Evolutionary conservation across 2,329 filamentous ascomycete genomes (phyloP).

Genomic region (Cytospora leucostoma): DNA sequence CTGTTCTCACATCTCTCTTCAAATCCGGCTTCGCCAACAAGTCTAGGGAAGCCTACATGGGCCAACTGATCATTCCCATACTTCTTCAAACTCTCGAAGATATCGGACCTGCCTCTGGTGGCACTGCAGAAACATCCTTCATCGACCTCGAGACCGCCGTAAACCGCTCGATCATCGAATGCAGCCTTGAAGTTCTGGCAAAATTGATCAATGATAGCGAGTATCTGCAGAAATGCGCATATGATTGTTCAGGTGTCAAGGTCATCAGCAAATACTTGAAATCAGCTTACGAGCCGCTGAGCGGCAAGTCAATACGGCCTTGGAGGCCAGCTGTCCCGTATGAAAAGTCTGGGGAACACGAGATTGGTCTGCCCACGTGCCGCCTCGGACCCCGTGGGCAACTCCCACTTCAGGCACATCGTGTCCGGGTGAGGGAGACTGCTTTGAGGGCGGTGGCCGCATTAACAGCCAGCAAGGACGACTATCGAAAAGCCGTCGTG

Average conservation of each 20-base stretch:
- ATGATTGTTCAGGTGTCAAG: slow-evolving; percentile 60
- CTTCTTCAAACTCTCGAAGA: slow-evolving; percentile 67
- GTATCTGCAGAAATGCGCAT: slow-evolving; percentile 77
- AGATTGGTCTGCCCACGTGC: slow-evolving; percentile 38
- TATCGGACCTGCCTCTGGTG: slow-evolving; percentile 38
- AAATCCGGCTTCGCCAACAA: slow-evolving; percentile 67
- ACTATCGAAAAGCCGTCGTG: slow-evolving; percentile 79
- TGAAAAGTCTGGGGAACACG: slow-evolving; percentile 13
- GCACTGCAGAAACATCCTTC: slow-evolving; percentile 41
- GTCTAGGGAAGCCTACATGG: slow-evolving; percentile 63
- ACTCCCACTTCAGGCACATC: slow-evolving; percentile 63
- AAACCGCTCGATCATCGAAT: slow-evolving; percentile 62
- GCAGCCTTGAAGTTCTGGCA: slow-evolving; percentile 74
- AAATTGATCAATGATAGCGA: slow-evolving; percentile 77
- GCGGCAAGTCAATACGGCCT: slow-evolving; percentile 36
- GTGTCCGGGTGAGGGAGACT: slow-evolving; percentile 74
- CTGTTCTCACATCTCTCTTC: slow-evolving; percentile 69
- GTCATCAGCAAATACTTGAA: slow-evolving; percentile 52
- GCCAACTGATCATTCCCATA: slow-evolving; percentile 68
- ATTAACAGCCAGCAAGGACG: slow-evolving; percentile 77
- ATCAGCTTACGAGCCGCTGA: slow-evolving; percentile 51
- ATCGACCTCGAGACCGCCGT: slow-evolving; percentile 42
- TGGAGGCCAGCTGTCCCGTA: slow-evolving; percentile 41
- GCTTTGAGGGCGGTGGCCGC: slow-evolving; percentile 79
- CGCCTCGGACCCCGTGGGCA: slow-evolving; percentile 63